Percentiles rank a stretch among this genome's conserved stretches.
Evolutionary conservation across 768 basidiomycete species (phyloP).

Genomic region (Sporobolomyces roseus): DNA sequence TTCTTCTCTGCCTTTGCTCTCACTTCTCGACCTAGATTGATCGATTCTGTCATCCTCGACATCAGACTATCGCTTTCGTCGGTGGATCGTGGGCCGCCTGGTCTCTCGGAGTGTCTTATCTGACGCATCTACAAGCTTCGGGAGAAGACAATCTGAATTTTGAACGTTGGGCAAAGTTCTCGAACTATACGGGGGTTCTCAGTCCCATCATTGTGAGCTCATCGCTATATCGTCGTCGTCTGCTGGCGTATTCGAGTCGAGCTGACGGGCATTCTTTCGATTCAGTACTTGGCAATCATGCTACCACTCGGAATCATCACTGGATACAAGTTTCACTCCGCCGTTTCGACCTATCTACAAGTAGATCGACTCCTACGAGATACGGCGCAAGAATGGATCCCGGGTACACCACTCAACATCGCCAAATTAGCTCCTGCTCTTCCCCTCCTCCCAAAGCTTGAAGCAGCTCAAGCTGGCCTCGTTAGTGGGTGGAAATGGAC

Average conservation of each 20-base stretch:
- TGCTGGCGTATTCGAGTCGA: too few species aligned
- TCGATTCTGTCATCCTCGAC: too few species aligned
- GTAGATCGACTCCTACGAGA: neutral
- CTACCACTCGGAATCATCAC: neutral
- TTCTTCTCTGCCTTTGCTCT: too few species aligned
- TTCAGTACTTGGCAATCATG: conserved; percentile 3
- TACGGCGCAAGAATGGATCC: neutral
- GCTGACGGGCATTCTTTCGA: too few species aligned
- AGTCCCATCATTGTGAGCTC: neutral
- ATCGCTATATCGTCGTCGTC: too few species aligned
- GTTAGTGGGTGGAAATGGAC: neutral
- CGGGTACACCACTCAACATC: neutral
- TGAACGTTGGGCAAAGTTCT: neutral
- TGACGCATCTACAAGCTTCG: neutral
- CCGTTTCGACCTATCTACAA: neutral
- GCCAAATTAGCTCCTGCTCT: neutral
- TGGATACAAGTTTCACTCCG: neutral
- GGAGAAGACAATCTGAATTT: neutral
- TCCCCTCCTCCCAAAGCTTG: conserved; percentile 5
- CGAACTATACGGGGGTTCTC: neutral
- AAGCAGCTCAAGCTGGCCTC: neutral
- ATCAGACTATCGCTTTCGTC: neutral
- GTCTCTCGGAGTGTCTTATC: conserved; percentile 2
- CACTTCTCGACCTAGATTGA: neutral
- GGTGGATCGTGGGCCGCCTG: conserved; percentile 1